These are phyloP conservation scores for Sugiyamaella smithiae DNA, from an alignment of 805 yeast species.

Conservation along the genomic window DNA sequence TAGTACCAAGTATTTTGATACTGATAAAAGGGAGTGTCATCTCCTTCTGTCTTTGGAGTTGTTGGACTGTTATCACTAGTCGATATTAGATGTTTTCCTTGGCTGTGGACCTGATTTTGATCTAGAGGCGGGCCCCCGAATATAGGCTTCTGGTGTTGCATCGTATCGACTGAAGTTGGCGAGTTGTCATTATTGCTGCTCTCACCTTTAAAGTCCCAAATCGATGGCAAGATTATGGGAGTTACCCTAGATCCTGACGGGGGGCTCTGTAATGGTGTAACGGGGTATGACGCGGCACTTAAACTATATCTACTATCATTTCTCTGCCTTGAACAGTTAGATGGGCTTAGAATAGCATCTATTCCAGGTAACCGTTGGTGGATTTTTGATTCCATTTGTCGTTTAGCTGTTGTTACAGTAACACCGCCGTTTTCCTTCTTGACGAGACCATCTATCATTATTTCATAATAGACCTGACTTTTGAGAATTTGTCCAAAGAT, in stretches of 20 bases:
- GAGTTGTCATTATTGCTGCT: constrained; percentile 2
- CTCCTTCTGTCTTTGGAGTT: not conserved
- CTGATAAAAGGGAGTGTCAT: not conserved
- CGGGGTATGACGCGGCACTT: constrained; percentile 1
- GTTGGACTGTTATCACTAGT: not conserved
- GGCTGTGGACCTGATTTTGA: not conserved
- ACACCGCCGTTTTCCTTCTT: not conserved
- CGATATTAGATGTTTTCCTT: too few species aligned
- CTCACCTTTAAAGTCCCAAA: not conserved
- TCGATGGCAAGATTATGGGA: constrained; percentile 8
- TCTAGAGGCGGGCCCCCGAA: not conserved
- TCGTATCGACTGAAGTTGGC: not conserved
- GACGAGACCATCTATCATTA: not conserved
- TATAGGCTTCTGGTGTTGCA: not conserved
- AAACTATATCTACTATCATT: not conserved
- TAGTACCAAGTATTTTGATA: not conserved
- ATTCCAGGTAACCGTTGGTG: not conserved
- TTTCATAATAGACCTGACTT: too few species aligned
- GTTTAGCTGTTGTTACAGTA: not conserved
- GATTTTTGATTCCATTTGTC: not conserved
- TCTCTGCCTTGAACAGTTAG: not conserved
- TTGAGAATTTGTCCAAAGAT: too few species aligned
- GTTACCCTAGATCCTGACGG: not conserved
- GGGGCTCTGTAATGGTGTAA: constrained; percentile 7
- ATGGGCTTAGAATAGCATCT: not conserved